A percentile compares a stretch with the other conserved stretches of the same genome.
These are phyloP conservation scores for Ascosphaera pollenicola DNA, from an alignment of 2,329 filamentous ascomycete genomes.

Conservation along the genomic window DNA sequence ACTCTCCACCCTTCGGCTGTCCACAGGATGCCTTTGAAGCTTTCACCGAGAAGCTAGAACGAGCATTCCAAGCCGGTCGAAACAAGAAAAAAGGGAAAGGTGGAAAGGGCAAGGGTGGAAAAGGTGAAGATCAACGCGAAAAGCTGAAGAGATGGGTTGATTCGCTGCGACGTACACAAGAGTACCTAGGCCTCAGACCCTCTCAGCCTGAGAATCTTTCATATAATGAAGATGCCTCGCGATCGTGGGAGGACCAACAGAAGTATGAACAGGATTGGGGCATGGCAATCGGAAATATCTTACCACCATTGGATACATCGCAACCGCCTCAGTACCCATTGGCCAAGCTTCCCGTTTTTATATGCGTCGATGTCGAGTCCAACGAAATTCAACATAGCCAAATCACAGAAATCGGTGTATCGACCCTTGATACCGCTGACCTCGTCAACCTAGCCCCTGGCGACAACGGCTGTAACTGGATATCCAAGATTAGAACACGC, in stretches of 20 bases:
- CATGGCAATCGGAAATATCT: constrained; percentile 8
- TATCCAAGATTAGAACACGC: constrained; percentile 38
- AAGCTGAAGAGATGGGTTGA: constrained; percentile 30
- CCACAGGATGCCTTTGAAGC: constrained; percentile 12
- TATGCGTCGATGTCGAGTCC: constrained; percentile 65
- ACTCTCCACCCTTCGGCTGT: constrained; percentile 10
- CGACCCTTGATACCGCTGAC: constrained; percentile 50
- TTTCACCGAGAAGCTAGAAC: constrained; percentile 33
- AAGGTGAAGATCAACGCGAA: constrained; percentile 24
- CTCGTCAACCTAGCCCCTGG: constrained; percentile 37
- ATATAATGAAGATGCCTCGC: constrained; percentile 1
- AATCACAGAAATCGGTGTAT: constrained; percentile 72
- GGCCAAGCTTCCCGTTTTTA: constrained; percentile 40
- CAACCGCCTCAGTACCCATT: constrained; percentile 24
- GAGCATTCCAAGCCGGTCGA: constrained; percentile 27
- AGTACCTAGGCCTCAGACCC: constrained; percentile 47
- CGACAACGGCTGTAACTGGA: constrained; percentile 41
- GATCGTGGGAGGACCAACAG: constrained; percentile 9
- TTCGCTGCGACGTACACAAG: constrained; percentile 41
- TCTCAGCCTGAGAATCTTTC: constrained; percentile 6
- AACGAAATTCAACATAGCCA: constrained; percentile 43
- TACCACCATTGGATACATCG: constrained; percentile 22
- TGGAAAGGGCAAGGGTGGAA: constrained; percentile 23
- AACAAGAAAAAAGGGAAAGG: constrained; percentile 23
- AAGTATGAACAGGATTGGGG: constrained; percentile 8